Evolutionary conservation across 495 filamentous ascomycete genomes (phyloP).

Genomic region (Penicillium herquei): DNA sequence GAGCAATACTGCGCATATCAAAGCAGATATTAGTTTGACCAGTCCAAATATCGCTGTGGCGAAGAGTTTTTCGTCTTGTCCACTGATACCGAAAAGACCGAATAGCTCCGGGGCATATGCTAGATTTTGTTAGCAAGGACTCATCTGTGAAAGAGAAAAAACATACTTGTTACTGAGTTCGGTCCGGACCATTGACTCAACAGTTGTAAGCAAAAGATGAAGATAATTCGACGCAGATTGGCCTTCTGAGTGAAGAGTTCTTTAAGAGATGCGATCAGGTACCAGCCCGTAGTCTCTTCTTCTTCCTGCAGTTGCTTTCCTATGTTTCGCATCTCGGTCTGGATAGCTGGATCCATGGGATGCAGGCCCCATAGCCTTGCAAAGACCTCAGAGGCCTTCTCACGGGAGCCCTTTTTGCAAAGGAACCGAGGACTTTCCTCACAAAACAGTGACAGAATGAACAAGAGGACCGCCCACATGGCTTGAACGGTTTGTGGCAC

Average conservation of each 20-base stretch:
- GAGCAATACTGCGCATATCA: slow-evolving; percentile 61
- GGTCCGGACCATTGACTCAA: slow-evolving; percentile 63
- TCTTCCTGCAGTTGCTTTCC: slow-evolving; percentile 48
- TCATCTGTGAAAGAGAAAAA: neutral
- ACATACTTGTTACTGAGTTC: slow-evolving; percentile 43
- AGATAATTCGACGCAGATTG: slow-evolving; percentile 54
- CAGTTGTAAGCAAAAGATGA: slow-evolving; percentile 51
- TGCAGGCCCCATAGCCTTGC: slow-evolving; percentile 49
- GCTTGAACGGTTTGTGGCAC: slow-evolving; percentile 59
- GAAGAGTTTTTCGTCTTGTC: slow-evolving; percentile 56
- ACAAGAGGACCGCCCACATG: slow-evolving; percentile 56
- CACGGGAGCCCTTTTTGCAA: slow-evolving; percentile 41
- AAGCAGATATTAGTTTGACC: slow-evolving; percentile 57
- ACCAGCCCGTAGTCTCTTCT: slow-evolving; percentile 37
- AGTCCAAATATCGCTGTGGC: slow-evolving; percentile 63
- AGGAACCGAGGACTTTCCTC: slow-evolving; percentile 60
- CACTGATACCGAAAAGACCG: slow-evolving; percentile 54
- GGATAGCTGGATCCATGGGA: slow-evolving; percentile 43
- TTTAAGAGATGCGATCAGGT: slow-evolving; percentile 43
- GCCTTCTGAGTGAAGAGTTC: slow-evolving; percentile 49
- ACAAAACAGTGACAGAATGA: slow-evolving; percentile 49
- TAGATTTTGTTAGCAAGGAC: slow-evolving; percentile 18
- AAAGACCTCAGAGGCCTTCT: slow-evolving; percentile 42
- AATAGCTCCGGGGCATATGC: slow-evolving; percentile 63
- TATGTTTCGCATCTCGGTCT: slow-evolving; percentile 50